Base-by-base conservation (phyloP, 805 yeast genomes). In the Groenewaldozyma tartarivorans region DNA sequence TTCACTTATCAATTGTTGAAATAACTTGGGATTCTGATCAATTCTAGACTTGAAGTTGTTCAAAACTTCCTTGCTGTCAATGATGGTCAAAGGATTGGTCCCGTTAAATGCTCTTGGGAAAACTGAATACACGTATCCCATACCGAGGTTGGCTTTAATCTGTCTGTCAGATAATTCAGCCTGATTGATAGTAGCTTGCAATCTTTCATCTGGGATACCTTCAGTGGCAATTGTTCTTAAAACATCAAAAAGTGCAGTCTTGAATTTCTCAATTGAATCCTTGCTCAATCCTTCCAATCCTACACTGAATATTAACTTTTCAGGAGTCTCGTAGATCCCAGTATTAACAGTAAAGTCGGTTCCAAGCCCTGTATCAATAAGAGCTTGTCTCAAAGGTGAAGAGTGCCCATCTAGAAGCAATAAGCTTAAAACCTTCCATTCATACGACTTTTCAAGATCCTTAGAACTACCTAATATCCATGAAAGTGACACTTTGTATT, bases 121-220 rank as follows among this genome's bases (percentile, higher is more conserved):
- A 5, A 92, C 48, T 1, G 85, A 71, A 55, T 76, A 76, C 26
- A 90, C 66, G 36, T 90, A 57, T 29, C 77, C 77, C 66, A 92
- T 64, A 7, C 98, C 98, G 64, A 86, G 92, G 45, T 84, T 83
- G 0, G 97, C 79, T 50, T 81, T 87, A 48, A 87, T 94, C 50
- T 86, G 88, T 51, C 85, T 85, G 57, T 85, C 79, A 27, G 77
- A 62, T 22, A 92, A 63, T 58, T 92, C 98, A 27, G 87, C 62
- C 57, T 88, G 97, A 59, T 87, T 94, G 30, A 92, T 68, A 38
- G 90, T 74, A 0, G 95, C 97, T 41, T 82, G 79, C n/a, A 92
- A 72, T 52, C 85, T 76, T 13, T 67, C 55, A 15, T 65, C 63
- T 6, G 77, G 72, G 51, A 82, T 74, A 1, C 72, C 71, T 3